A percentile compares a stretch with the other conserved stretches of the same genome.
Evolutionary conservation across 1,139 yeast species (phyloP).

Genomic region (Candida tropicalis): DNA sequence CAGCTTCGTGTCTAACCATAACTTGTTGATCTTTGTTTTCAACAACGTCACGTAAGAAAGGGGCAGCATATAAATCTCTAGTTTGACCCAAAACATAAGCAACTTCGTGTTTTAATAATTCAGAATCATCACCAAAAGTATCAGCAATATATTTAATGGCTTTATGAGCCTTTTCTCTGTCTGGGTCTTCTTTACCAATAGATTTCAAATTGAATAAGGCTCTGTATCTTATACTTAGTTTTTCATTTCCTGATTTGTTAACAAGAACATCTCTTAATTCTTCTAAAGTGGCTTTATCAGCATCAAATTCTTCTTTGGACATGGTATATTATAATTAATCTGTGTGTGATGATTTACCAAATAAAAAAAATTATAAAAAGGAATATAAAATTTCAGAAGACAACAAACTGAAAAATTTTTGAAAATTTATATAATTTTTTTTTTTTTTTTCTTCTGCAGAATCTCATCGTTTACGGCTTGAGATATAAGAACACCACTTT

Average conservation of each 20-base stretch:
- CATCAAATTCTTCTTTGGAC: constrained; percentile 35
- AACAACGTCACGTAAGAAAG: constrained; percentile 73
- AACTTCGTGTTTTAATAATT: constrained; percentile 93
- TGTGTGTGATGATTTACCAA: neutral
- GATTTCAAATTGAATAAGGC: constrained; percentile 90
- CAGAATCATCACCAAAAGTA: constrained; percentile 80
- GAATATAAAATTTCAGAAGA: neutral
- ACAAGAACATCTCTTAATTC: constrained; percentile 69
- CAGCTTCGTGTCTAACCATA: constrained; percentile 99
- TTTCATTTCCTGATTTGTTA: constrained; percentile 65
- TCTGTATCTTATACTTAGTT: constrained; percentile 85
- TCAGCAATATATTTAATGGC: constrained; percentile 89
- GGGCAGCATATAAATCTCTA: constrained; percentile 76
- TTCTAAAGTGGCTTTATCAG: constrained; percentile 60
- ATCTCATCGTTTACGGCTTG: neutral
- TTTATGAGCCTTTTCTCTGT: constrained; percentile 50
- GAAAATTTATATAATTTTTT: neutral
- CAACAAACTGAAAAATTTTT: constrained; percentile 2
- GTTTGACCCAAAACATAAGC: constrained; percentile 99
- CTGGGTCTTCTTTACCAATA: constrained; percentile 63
- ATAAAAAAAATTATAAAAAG: neutral
- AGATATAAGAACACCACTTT: neutral
- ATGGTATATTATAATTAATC: constrained; percentile 17
- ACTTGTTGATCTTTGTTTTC: constrained; percentile 70
- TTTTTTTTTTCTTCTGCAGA: neutral